These are phyloP conservation scores for Dioszegia crocea DNA, from an alignment of 768 basidiomycete species.

Conservation along the genomic window DNA sequence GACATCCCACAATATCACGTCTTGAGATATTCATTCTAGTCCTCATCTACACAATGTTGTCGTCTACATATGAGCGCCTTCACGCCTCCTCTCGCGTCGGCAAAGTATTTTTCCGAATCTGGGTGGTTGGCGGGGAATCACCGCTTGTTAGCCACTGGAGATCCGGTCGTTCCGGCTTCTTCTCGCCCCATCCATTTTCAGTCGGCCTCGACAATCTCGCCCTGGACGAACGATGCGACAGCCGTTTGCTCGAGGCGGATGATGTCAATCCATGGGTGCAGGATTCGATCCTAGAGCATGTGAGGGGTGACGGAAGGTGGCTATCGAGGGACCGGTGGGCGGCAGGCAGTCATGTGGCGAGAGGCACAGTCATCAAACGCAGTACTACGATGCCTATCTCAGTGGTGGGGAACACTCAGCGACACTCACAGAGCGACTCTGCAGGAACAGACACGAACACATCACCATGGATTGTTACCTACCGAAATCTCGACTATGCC, in stretches of 20 bases:
- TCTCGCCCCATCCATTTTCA: neutral
- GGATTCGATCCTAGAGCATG: no score
- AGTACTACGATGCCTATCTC: no score
- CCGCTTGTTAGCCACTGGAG: neutral
- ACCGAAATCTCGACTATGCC: neutral
- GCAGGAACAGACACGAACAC: no score
- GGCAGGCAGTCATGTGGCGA: no score
- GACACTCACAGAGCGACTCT: no score
- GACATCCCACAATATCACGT: no score
- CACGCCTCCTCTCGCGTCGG: neutral
- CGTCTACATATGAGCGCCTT: neutral
- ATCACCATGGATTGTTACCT: constrained; percentile 5
- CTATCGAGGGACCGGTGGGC: no score
- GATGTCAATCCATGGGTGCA: no score
- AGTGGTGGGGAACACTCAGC: no score
- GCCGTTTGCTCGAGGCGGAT: no score
- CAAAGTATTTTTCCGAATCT: neutral
- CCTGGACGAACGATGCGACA: neutral
- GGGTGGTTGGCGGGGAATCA: neutral
- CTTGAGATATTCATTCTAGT: neutral
- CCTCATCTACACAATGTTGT: neutral
- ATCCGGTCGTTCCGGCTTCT: neutral
- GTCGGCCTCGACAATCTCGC: neutral
- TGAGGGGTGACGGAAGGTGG: no score
- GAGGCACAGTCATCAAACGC: no score